Percentiles rank a stretch among this genome's conserved stretches.
These are phyloP conservation scores for Candida khao-thaluensis DNA, from an alignment of 805 yeast species.

Conservation along the genomic window DNA sequence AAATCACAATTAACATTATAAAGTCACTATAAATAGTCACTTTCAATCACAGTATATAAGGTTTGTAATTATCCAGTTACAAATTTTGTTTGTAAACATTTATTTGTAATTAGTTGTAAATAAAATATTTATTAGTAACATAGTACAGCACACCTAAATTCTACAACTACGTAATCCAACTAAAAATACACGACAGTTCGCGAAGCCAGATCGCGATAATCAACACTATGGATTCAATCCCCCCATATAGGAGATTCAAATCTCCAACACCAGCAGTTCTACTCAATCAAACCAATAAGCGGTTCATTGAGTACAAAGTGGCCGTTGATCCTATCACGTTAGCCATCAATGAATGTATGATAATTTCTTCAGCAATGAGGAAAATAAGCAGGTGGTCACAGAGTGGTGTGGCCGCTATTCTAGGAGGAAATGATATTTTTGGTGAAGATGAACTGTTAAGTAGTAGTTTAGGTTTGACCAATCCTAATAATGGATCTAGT, in stretches of 20 bases:
- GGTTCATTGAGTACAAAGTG: background rate
- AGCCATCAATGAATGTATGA: slow-evolving; percentile 84
- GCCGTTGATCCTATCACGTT: slow-evolving; percentile 78
- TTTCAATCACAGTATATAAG: no score
- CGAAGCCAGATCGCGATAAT: no score
- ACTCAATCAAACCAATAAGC: background rate
- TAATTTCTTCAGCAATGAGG: slow-evolving; percentile 85
- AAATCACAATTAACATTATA: no score
- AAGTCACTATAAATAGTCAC: no score
- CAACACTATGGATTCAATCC: slow-evolving; percentile 3
- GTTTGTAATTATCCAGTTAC: no score
- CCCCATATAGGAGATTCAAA: slow-evolving; percentile 4
- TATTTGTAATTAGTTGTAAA: no score
- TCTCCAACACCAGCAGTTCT: slow-evolving; percentile 7
- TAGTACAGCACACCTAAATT: no score
- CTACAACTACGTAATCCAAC: no score
- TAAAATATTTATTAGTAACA: no score
- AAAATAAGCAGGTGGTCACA: slow-evolving; percentile 66
- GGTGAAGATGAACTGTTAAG: slow-evolving; percentile 36
- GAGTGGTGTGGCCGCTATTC: slow-evolving; percentile 79
- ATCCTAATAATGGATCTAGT: background rate
- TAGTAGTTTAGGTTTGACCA: slow-evolving; percentile 19
- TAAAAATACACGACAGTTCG: no score
- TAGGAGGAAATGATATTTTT: slow-evolving; percentile 62
- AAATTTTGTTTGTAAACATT: no score